A percentile compares a stretch with the other conserved stretches of the same genome.
These are phyloP conservation scores for Ceratocystis cacaofunesta DNA, from an alignment of 2,329 filamentous ascomycete genomes.

Conservation along the genomic window DNA sequence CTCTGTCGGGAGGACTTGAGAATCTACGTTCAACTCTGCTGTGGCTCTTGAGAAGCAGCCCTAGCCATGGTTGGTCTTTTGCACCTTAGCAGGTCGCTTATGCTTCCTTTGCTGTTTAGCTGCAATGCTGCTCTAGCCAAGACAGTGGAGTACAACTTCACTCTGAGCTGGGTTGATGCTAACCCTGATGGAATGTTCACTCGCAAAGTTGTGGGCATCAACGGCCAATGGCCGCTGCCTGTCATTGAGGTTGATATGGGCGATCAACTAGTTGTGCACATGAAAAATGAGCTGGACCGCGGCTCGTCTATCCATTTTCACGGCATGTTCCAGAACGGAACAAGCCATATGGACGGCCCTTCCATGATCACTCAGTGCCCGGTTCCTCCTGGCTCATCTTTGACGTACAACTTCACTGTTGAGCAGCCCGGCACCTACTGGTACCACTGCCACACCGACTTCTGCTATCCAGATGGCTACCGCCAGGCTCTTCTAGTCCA, in stretches of 20 bases:
- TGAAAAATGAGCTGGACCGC: slow-evolving; percentile 36
- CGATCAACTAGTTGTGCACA: slow-evolving; percentile 35
- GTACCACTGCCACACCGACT: slow-evolving; percentile 41
- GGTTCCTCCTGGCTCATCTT: slow-evolving; percentile 35
- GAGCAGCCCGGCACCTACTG: slow-evolving; percentile 45
- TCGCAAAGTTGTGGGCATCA: slow-evolving; percentile 49
- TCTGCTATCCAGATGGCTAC: slow-evolving; percentile 44
- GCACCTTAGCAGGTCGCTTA: not conserved
- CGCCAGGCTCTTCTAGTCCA: slow-evolving; percentile 41
- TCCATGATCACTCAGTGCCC: slow-evolving; percentile 41
- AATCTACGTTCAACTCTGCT: slow-evolving; percentile 6
- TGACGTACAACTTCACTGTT: slow-evolving; percentile 44
- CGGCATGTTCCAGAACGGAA: slow-evolving; percentile 44
- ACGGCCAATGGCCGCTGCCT: slow-evolving; percentile 50
- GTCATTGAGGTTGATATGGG: slow-evolving; percentile 39
- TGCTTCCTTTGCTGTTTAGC: slow-evolving; percentile 17
- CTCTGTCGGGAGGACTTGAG: not conserved
- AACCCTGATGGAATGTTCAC: slow-evolving; percentile 44
- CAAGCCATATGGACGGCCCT: slow-evolving; percentile 45
- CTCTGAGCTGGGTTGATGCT: slow-evolving; percentile 45
- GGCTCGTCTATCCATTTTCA: slow-evolving; percentile 44
- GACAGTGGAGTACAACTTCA: slow-evolving; percentile 42
- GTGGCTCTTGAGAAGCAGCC: not conserved
- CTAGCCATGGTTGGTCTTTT: slow-evolving; percentile 7
- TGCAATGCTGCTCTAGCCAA: slow-evolving; percentile 21